Evolutionary conservation across 345 rosid genomes (phyloP).

Genomic region (Eucalyptus viminalis): DNA sequence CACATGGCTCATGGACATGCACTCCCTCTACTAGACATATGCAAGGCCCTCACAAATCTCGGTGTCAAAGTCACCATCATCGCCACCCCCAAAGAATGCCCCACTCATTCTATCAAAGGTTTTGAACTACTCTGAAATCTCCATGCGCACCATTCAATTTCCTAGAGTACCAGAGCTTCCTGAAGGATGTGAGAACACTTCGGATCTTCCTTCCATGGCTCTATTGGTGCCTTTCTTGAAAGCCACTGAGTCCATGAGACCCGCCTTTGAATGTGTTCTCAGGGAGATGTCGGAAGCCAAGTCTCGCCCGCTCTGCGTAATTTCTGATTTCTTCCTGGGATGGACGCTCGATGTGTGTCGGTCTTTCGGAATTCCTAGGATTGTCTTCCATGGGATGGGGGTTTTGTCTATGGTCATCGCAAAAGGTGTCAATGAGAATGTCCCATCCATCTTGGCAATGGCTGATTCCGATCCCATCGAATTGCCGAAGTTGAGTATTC

Average conservation of each 20-base stretch:
- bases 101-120: background rate
- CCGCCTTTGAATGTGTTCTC: slow-evolving; percentile 4
- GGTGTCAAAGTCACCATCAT: slow-evolving; percentile 6
- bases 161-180: background rate
- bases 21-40: slow-evolving; percentile 15
- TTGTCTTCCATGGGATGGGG: slow-evolving; percentile 5
- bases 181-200: slow-evolving; percentile 5
- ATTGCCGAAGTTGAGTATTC: background rate
- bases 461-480: background rate
- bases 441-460: background rate
- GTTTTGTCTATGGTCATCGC: slow-evolving; percentile 1
- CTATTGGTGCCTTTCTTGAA: background rate
- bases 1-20: slow-evolving; percentile 29
- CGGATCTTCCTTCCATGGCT: slow-evolving; percentile 1
- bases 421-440: background rate
- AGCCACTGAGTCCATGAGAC: background rate
- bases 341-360: slow-evolving; percentile 3
- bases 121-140: background rate
- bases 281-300: background rate
- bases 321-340: slow-evolving; percentile 4
- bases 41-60: slow-evolving; percentile 1
- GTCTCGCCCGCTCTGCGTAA: slow-evolving; percentile 1
- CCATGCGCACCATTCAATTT: background rate
- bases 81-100: slow-evolving; percentile 12
- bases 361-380: slow-evolving; percentile 2